Percentiles rank a stretch among this genome's conserved stretches.
Evolutionary conservation across 768 basidiomycete species (phyloP).

Genomic region (Cubamyces lactineus): DNA sequence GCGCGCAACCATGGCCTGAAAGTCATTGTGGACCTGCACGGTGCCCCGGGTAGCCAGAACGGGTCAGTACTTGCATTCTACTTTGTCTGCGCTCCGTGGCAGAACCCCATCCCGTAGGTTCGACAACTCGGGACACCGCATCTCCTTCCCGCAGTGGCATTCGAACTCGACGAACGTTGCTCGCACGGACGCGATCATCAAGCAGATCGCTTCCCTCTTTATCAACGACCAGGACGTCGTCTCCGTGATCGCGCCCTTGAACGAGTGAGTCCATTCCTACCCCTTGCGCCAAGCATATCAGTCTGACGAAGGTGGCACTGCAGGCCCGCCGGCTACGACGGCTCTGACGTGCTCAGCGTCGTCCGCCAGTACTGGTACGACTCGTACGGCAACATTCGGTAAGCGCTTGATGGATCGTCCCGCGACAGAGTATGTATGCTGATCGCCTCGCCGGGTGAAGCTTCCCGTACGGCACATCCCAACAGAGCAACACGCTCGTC

Average conservation of each 20-base stretch:
- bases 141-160: slow-evolving; percentile 71
- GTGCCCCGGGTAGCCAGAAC: slow-evolving; percentile 84
- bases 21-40: slow-evolving; percentile 72
- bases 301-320: slow-evolving; percentile 4
- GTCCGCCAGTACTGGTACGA: slow-evolving; percentile 69
- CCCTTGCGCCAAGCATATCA: neutral
- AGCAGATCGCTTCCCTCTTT: slow-evolving; percentile 62
- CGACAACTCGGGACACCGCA: slow-evolving; percentile 78
- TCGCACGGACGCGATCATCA: slow-evolving; percentile 69
- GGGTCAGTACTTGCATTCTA: slow-evolving; percentile 47
- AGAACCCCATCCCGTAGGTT: slow-evolving; percentile 47
- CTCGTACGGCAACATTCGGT: slow-evolving; percentile 78
- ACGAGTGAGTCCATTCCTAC: slow-evolving; percentile 56
- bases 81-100: neutral
- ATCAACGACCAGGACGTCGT: slow-evolving; percentile 56
- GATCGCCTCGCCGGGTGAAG: slow-evolving; percentile 26
- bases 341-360: slow-evolving; percentile 51
- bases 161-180: slow-evolving; percentile 63
- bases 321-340: slow-evolving; percentile 76
- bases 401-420: slow-evolving; percentile 6
- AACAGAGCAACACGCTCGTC: slow-evolving; percentile 59
- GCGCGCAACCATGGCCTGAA: slow-evolving; percentile 74
- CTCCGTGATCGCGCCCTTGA: slow-evolving; percentile 72
- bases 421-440: neutral
- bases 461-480: slow-evolving; percentile 47